Evolutionary conservation across 2,329 filamentous ascomycete species (phyloP).

Genomic region (Mariannaea sp.): DNA sequence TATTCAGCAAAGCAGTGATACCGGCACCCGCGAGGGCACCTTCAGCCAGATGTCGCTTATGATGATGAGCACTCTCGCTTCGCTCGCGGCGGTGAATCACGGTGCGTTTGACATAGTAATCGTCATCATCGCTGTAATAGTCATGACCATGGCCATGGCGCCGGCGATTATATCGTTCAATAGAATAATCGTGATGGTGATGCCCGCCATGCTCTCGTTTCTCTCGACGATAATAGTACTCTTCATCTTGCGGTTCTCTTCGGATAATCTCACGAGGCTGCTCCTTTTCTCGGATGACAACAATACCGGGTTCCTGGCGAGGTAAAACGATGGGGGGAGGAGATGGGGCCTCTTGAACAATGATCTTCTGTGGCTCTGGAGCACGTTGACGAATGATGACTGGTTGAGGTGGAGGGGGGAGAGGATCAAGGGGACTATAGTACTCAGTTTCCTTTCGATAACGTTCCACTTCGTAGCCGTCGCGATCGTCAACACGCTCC

Average conservation of each 20-base stretch:
- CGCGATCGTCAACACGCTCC: conserved; percentile 53
- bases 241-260: conserved; percentile 50
- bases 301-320: conserved; percentile 50
- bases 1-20: conserved; percentile 61
- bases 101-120: conserved; percentile 52
- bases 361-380: conserved; percentile 62
- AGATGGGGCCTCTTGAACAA: conserved; percentile 61
- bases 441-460: conserved; percentile 68
- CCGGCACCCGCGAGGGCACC: conserved; percentile 69
- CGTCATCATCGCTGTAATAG: conserved; percentile 53
- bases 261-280: conserved; percentile 44
- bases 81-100: conserved; percentile 57
- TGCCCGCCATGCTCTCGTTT: conserved; percentile 50
- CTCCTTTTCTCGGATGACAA: conserved; percentile 52
- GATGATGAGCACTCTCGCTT: conserved; percentile 58
- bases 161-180: conserved; percentile 47
- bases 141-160: conserved; percentile 45
- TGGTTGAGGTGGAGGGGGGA: conserved; percentile 47
- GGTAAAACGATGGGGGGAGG: conserved; percentile 58
- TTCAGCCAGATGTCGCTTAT: conserved; percentile 64
- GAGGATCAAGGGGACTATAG: conserved; percentile 57
- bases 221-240: conserved; percentile 58
- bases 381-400: conserved; percentile 62
- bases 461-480: conserved; percentile 58
- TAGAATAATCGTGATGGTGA: conserved; percentile 40